A percentile compares a stretch with the other conserved stretches of the same genome.
Evolutionary conservation across 768 basidiomycete genomes (phyloP).

Genomic region (Agrocybe praecox): DNA sequence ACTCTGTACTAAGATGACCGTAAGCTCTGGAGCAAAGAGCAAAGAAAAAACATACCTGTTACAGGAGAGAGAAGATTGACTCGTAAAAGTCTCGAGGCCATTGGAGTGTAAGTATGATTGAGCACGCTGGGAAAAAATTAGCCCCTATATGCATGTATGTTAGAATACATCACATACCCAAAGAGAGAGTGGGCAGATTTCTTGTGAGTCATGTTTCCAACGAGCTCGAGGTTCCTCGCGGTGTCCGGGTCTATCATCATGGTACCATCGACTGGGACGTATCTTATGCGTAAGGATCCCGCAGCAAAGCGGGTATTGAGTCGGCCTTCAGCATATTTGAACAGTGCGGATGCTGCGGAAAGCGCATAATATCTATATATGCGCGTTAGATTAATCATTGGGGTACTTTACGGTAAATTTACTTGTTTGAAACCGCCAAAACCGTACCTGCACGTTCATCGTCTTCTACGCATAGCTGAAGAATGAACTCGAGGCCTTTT

Average conservation of each 20-base stretch:
- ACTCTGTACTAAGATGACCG: conserved; percentile 42
- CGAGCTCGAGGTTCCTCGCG: conserved; percentile 86
- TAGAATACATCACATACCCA: conserved; percentile 52
- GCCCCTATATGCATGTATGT: background rate
- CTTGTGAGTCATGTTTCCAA: conserved; percentile 69
- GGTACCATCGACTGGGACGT: conserved; percentile 82
- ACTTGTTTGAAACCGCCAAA: conserved; percentile 81
- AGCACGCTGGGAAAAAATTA: conserved; percentile 49
- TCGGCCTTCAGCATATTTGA: conserved; percentile 78
- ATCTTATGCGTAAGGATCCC: conserved; percentile 73
- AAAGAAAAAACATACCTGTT: conserved; percentile 48
- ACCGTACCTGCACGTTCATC: conserved; percentile 82
- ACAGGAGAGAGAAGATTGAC: conserved; percentile 83
- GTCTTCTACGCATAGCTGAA: conserved; percentile 77
- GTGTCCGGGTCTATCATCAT: conserved; percentile 95
- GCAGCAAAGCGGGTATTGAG: conserved; percentile 72
- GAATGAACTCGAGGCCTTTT: conserved; percentile 78
- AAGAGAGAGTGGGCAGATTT: conserved; percentile 78
- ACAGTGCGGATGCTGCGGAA: conserved; percentile 82
- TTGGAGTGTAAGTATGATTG: conserved; percentile 87
- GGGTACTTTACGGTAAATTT: conserved; percentile 29
- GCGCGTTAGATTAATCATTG: background rate
- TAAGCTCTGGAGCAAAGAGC: background rate
- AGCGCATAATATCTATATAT: conserved; percentile 80
- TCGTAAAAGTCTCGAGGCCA: conserved; percentile 82